phyloP scores from a whole-genome alignment of 2,329 filamentous ascomycete species.

The Aspergillus ochraceoroseus region DNA sequence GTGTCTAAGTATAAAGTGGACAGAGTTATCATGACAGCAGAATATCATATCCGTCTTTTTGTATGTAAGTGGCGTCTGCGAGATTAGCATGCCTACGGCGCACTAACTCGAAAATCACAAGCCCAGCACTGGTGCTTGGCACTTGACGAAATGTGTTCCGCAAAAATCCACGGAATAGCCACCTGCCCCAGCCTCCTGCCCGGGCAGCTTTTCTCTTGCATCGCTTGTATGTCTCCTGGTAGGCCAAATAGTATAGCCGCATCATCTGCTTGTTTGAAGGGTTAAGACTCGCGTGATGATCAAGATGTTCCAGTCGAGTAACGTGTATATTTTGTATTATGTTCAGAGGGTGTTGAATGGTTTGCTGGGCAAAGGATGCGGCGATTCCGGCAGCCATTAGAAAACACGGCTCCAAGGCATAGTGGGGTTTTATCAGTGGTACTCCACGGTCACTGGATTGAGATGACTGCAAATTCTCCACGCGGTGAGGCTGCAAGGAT shows the following conservation, averaged over 20 bases:
- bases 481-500: constrained; percentile 27
- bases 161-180: constrained; percentile 56
- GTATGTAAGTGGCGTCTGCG: constrained; percentile 51
- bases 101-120: constrained; percentile 62
- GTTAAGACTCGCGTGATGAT: constrained; percentile 48
- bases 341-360: constrained; percentile 55
- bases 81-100: constrained; percentile 55
- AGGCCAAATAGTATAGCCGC: constrained; percentile 56
- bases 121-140: constrained; percentile 59
- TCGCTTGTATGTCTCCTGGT: constrained; percentile 55
- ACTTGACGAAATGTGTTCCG: constrained; percentile 55
- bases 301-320: constrained; percentile 55
- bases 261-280: constrained; percentile 44
- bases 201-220: constrained; percentile 49
- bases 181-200: constrained; percentile 52
- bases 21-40: constrained; percentile 44
- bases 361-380: constrained; percentile 56
- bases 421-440: constrained; percentile 56
- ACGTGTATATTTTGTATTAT: constrained; percentile 59
- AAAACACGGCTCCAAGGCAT: constrained; percentile 58
- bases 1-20: not conserved
- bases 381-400: constrained; percentile 56
- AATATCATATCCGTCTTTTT: constrained; percentile 59
- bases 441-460: constrained; percentile 33
- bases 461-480: constrained; percentile 28